These are phyloP conservation scores for Stachybotrys elegans DNA, from an alignment of 2,329 filamentous ascomycete genomes.

Conservation along the genomic window DNA sequence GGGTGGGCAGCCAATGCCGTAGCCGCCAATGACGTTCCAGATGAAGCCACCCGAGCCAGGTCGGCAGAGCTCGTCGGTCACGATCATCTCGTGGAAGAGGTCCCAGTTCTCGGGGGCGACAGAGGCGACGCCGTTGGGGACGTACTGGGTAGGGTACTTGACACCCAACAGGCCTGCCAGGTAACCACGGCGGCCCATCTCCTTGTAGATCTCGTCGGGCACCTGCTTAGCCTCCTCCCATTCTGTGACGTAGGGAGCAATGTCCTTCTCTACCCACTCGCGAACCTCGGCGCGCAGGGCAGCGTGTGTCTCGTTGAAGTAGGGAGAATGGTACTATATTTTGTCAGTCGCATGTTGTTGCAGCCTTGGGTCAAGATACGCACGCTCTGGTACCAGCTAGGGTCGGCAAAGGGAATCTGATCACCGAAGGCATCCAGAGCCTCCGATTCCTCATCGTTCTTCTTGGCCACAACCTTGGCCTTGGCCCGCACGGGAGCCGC, in stretches of 20 bases:
- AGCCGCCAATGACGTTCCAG: constrained; percentile 96
- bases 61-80: constrained; percentile 92
- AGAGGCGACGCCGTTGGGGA: constrained; percentile 63
- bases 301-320: constrained; percentile 91
- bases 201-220: constrained; percentile 84
- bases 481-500: constrained; percentile 25
- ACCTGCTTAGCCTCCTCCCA: constrained; percentile 96
- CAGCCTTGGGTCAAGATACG: constrained; percentile 29
- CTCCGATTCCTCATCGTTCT: constrained; percentile 49
- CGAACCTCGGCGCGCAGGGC: constrained; percentile 87
- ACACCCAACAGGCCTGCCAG: constrained; percentile 86
- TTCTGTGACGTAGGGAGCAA: constrained; percentile 88
- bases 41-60: constrained; percentile 87
- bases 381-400: constrained; percentile 91
- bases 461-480: constrained; percentile 28
- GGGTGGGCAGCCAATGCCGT: constrained; percentile 89
- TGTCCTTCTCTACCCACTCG: constrained; percentile 82
- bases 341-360: not conserved
- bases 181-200: constrained; percentile 90
- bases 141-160: constrained; percentile 73
- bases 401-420: constrained; percentile 86
- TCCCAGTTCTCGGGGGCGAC: constrained; percentile 91
- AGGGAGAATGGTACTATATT: constrained; percentile 88
- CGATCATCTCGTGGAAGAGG: constrained; percentile 92
- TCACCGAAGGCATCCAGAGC: constrained; percentile 80